A percentile compares a stretch with the other conserved stretches of the same genome.
phyloP scores from a whole-genome alignment of 2,329 filamentous ascomycete species.

The Exophiala calicioides region DNA sequence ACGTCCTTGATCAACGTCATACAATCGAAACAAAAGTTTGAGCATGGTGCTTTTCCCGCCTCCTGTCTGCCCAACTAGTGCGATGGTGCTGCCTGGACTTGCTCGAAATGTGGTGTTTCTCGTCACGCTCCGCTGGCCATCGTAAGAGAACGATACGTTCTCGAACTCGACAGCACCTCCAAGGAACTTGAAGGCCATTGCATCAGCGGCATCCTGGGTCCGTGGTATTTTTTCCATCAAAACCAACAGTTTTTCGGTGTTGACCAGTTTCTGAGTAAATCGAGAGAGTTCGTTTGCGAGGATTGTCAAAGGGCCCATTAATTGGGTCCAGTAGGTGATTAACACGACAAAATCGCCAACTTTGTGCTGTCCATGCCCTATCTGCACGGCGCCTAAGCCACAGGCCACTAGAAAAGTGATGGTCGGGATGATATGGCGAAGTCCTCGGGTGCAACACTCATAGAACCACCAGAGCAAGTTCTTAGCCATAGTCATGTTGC shows the following conservation, averaged over 20 bases:
- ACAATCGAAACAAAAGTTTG: slow-evolving; percentile 58
- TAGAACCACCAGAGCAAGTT: slow-evolving; percentile 21
- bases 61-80: slow-evolving; percentile 60
- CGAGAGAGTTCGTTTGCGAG: slow-evolving; percentile 53
- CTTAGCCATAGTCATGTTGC: slow-evolving; percentile 37
- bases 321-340: slow-evolving; percentile 63
- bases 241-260: slow-evolving; percentile 58
- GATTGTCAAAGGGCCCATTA: slow-evolving; percentile 51
- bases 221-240: slow-evolving; percentile 52
- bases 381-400: slow-evolving; percentile 56
- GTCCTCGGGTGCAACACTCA: slow-evolving; percentile 5
- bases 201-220: slow-evolving; percentile 42
- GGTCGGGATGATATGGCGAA: slow-evolving; percentile 14
- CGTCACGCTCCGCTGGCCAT: slow-evolving; percentile 50
- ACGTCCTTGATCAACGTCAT: slow-evolving; percentile 51
- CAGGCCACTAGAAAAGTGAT: slow-evolving; percentile 49
- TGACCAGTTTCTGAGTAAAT: slow-evolving; percentile 58
- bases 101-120: slow-evolving; percentile 51
- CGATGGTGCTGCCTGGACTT: slow-evolving; percentile 53
- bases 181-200: slow-evolving; percentile 42
- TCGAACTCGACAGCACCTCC: slow-evolving; percentile 51
- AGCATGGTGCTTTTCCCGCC: slow-evolving; percentile 59
- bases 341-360: slow-evolving; percentile 66
- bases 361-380: slow-evolving; percentile 50
- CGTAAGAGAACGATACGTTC: slow-evolving; percentile 56